Evolutionary conservation across 169 alveolate genomes (phyloP), one percentile per base, ranked within the genome.

Genomic region (Ichthyophthirius multifiliis): DNA sequence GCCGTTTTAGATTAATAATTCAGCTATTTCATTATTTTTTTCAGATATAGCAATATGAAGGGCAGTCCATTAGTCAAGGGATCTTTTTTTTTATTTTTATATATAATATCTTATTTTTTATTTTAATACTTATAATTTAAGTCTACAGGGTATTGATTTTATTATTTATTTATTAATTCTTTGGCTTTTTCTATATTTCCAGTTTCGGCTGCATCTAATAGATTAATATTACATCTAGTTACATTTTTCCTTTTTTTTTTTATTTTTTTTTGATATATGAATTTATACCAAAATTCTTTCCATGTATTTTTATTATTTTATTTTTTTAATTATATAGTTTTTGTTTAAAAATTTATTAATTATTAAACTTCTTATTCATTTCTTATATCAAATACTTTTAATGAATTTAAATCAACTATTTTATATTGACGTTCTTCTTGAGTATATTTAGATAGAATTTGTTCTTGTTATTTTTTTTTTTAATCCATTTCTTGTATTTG

Each of bases 21-120:
- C 35, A 18, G 43, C 82, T 10, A 81, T 71, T 47, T 71, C n/a
- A 5, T 18, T 34, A n/a, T 73, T 74, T 62, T 65, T 47, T 10
- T 55, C 75, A 47, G 63, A 30, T 15, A 55, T 67, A 7, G 86
- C 79, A 48, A 45, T 55, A 81, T 81, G 86, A 45, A 83, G 65
- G 10, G 83, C 83, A 18, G 83, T 67, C 41, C 74, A 65, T 37
- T 83, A 78, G 41, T 65, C 88, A 39, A 75, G 46, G 2, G 64
- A 81, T 45, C 81, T 83, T 18, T 9, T 34, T 18, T 15, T 47
- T 47, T 27, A 55, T n/a, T n/a, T n/a, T n/a, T n/a, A n/a, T n/a
- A n/a, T n/a, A n/a, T n/a, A n/a, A n/a, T n/a, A n/a, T n/a, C n/a
- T n/a, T n/a, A n/a, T n/a, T n/a, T n/a, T n/a, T n/a, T n/a, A n/a